A percentile compares a stretch with the other conserved stretches of the same genome.
Evolutionary conservation across 202 grass and related monocot species (phyloP).

Genomic region (Zoysia matrella): DNA sequence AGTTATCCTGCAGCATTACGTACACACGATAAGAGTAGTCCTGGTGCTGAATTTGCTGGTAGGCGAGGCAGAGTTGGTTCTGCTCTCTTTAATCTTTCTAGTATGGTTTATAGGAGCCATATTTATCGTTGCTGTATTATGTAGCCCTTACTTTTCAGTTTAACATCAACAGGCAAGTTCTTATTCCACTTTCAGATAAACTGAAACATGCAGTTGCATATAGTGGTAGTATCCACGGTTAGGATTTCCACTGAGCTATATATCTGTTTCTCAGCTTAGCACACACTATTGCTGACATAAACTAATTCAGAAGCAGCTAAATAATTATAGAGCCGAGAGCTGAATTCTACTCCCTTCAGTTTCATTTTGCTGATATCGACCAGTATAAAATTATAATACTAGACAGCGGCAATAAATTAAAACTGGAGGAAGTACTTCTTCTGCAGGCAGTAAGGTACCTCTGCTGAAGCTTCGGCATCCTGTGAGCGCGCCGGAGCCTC

Average conservation of each 20-base stretch:
- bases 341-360: background rate
- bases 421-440: too few species aligned
- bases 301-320: background rate
- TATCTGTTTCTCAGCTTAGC: background rate
- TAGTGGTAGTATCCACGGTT: background rate
- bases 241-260: background rate
- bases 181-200: background rate
- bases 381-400: too few species aligned
- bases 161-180: background rate
- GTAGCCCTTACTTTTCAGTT: background rate
- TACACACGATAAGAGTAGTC: background rate
- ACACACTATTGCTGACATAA: background rate
- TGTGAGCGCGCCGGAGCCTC: slow-evolving; percentile 9
- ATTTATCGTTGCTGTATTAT: background rate
- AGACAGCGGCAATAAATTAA: too few species aligned
- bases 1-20: slow-evolving; percentile 28
- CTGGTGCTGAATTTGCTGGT: background rate
- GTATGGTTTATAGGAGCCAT: background rate
- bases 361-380: too few species aligned
- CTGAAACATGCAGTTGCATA: background rate
- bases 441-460: slow-evolving; percentile 29
- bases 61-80: background rate
- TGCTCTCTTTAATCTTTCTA: background rate
- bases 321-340: background rate
- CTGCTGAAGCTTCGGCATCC: background rate